These are phyloP conservation scores for Blakeslea trispora DNA, from an alignment of 371 early-diverging fungal species.

Conservation along the genomic window DNA sequence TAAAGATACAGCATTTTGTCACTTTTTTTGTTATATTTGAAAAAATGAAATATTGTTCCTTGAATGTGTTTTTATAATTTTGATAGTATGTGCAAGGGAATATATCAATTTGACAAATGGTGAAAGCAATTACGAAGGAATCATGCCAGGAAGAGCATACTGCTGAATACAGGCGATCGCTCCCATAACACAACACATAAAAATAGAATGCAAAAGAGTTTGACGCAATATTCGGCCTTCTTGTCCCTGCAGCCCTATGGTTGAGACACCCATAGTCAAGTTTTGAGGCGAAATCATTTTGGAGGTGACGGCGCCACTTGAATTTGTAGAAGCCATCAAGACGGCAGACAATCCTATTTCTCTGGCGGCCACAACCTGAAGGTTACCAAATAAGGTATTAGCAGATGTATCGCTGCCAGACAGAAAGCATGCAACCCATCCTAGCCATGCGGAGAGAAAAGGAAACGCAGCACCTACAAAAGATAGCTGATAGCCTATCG, in stretches of 20 bases:
- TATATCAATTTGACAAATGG: no score
- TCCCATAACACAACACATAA: slow-evolving; percentile 36
- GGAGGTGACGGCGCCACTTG: slow-evolving; percentile 38
- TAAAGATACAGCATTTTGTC: no score
- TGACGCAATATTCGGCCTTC: slow-evolving; percentile 36
- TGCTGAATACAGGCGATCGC: slow-evolving; percentile 39
- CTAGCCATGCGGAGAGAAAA: slow-evolving; percentile 45
- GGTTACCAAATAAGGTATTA: slow-evolving; percentile 44
- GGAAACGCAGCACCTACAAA: slow-evolving; percentile 47
- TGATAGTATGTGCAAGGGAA: no score
- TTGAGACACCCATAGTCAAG: slow-evolving; percentile 44
- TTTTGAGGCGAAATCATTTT: slow-evolving; percentile 53
- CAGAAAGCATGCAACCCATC: slow-evolving; percentile 49
- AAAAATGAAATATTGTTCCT: no score
- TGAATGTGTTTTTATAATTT: no score
- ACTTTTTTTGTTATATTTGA: no score
- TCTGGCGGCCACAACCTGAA: slow-evolving; percentile 44
- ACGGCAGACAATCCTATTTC: slow-evolving; percentile 43
- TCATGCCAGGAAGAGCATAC: slow-evolving; percentile 17
- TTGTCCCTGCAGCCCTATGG: slow-evolving; percentile 46
- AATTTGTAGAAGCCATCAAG: slow-evolving; percentile 45
- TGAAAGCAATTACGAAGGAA: slow-evolving; percentile 5
- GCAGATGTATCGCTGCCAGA: slow-evolving; percentile 49
- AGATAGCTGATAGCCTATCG: slow-evolving; percentile 40
- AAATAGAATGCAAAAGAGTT: slow-evolving; percentile 40